Conservation (phyloP, 2,329 filamentous ascomycete species). For the Cladorrhinum sp. region DNA sequence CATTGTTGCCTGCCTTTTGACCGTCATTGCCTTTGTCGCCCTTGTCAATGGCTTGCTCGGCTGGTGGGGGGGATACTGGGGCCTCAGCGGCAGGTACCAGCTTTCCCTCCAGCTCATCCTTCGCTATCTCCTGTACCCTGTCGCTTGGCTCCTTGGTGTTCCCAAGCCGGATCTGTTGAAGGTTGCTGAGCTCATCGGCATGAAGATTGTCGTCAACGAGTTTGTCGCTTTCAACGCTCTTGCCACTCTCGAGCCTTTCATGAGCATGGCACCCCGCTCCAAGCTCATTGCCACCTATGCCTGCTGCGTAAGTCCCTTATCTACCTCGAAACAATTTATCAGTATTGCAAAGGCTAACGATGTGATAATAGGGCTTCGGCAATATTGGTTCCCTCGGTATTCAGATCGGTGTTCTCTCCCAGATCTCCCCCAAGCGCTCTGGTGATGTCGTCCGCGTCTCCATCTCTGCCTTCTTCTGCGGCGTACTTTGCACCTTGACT, state of each 20-base stretch:
- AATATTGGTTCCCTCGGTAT: conserved; percentile 87
- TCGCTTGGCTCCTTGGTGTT: conserved; percentile 79
- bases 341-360: no score
- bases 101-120: conserved; percentile 73
- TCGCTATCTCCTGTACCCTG: conserved; percentile 73
- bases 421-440: conserved; percentile 70
- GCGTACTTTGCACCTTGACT: conserved; percentile 74
- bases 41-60: conserved; percentile 73
- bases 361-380: conserved; percentile 57
- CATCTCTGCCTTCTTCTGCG: conserved; percentile 72
- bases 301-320: conserved; percentile 59
- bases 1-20: conserved; percentile 75
- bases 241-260: conserved; percentile 48
- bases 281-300: conserved; percentile 82
- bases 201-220: conserved; percentile 85
- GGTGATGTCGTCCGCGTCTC: conserved; percentile 75
- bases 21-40: conserved; percentile 74
- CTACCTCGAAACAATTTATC: no score
- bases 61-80: conserved; percentile 80
- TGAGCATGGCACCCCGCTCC: conserved; percentile 63
- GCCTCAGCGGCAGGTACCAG: conserved; percentile 61
- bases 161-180: conserved; percentile 62
- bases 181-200: conserved; percentile 71
- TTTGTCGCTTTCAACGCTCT: conserved; percentile 62
- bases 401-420: conserved; percentile 82